Base-by-base conservation (phyloP, 1,284 basidiomycete genomes). In the Fomitopsis betulina region DNA sequence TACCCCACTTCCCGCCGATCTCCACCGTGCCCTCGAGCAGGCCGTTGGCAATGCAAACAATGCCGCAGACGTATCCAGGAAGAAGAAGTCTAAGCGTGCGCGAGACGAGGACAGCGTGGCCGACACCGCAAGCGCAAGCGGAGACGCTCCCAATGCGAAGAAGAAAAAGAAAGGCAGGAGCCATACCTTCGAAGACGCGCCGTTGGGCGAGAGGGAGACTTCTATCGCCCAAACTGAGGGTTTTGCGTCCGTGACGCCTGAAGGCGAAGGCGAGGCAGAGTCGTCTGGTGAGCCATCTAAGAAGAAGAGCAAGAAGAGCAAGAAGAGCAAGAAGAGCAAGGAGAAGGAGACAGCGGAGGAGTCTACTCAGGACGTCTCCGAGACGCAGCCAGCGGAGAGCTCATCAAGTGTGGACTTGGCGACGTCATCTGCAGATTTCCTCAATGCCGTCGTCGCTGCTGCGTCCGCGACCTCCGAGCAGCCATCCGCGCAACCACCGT, bases 391-490 rank as follows among this genome's bases (percentile, higher is more conserved):
- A 32, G 13, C 35, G 35, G 17, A 60, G 55, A 10, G 19, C 45
- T 13, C 62, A 25, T 33, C 51, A 12, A 35, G 21, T 17, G 27
- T 43, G 58, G 63, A 63, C 35, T 55, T 64, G 43, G 59, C 60
- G 38, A 62, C 67, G 2, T 67, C 68, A 2, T 67, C 70, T n/a
- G 73, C 79, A 23, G 84, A 83, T n/a, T 79, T 89, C 50, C 71
- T 89, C 30, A 84, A 82, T 56, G 71, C 68, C 9, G 67, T 74
- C 25, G 69, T 75, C 37, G 69, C 61, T 65, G 74, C 71, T 52
- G 69, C 63, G 21, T 71, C 70, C 25, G 67, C 69, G 9, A 68
- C 71, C 3, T 64, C 68, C 23, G 62, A 62, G 38, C 49, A 61
- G 38, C 51, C 42, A 10, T 63, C 56, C 38, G 54, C 56, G 1